These are phyloP conservation scores for Termitomyces sp. DNA, from an alignment of 768 basidiomycete genomes.

Conservation along the genomic window DNA sequence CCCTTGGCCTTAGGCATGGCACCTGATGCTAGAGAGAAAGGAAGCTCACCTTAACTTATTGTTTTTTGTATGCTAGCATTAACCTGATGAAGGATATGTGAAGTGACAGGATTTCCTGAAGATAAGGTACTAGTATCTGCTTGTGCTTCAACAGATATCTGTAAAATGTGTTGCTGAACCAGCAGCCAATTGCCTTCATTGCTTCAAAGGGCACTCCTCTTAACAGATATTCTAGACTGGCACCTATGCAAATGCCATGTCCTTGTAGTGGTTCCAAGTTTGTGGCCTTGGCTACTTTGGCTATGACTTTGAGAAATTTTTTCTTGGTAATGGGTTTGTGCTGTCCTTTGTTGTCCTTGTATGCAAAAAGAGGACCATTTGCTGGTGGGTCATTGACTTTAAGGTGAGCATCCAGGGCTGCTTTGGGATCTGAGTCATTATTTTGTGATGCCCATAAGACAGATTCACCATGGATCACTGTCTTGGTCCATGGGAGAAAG, in stretches of 20 bases:
- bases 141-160: conserved; percentile 9
- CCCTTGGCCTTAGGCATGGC: no score
- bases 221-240: conserved; percentile 22
- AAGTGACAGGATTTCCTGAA: no score
- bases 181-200: conserved; percentile 12
- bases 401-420: conserved; percentile 6
- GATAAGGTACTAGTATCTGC: conserved; percentile 12
- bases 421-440: conserved; percentile 10
- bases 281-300: not conserved
- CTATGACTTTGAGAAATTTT: conserved; percentile 15
- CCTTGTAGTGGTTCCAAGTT: conserved; percentile 14
- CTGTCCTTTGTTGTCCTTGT: not conserved
- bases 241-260: conserved; percentile 24
- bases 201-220: conserved; percentile 13
- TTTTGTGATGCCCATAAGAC: conserved; percentile 13
- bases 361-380: no score
- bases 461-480: conserved; percentile 11
- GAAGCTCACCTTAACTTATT: no score
- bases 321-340: conserved; percentile 19
- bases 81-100: no score
- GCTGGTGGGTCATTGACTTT: conserved; percentile 12
- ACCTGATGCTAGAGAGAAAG: no score
- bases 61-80: no score
- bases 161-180: conserved; percentile 11
- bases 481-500: conserved; percentile 14